Evolutionary conservation across 805 yeast genomes (phyloP), one percentile per base, ranked within the genome.

Genomic region (Grigorovia transvaalensis): DNA sequence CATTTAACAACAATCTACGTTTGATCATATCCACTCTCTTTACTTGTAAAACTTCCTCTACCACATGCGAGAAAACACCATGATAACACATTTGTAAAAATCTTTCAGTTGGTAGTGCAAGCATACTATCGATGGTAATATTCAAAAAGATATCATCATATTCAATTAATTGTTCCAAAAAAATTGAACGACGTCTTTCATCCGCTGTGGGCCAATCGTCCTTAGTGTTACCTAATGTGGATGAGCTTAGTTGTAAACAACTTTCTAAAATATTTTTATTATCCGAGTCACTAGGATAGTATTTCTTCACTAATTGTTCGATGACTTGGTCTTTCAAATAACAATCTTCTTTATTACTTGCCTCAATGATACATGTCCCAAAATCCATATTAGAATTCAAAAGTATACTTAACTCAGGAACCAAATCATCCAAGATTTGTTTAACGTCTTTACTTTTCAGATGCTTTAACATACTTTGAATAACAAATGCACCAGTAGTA

Each of bases 171-270:
- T 81, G 80, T 63, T 88, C 91, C 52, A 86, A 68, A 58, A 89
- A 84, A 18, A 87, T 59, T 0, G 95, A 74, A 54, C 93, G 73
- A 70, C 90, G 79, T 73, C 95, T 79, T 64, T 88, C 96, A 59
- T 86, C 93, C 0, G 89, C 85, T 0, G 95, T 88, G 47, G 96
- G 96, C 95, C 95, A 87, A 65, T 88, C 95, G 58, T 81, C 95
- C 56, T 79, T 78, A 1, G 88, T 84, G 66, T 86, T 85, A 33
- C 91, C 93, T 51, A 88, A 70, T 0, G 95, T 88, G 0, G 95
- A 85, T 1, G 78, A 71, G 5, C 82, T 74, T 55, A 88, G 67
- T 58, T 77, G 77, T 49, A 88, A 71, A 23, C 84, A 77, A 54
- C 82, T 84, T 57, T 86, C 95, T 54, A 86, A 70, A 47, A 87